A percentile compares a stretch with the other conserved stretches of the same genome.
phyloP scores from a whole-genome alignment of 768 basidiomycete genomes.

The Boletellus emodensis region DNA sequence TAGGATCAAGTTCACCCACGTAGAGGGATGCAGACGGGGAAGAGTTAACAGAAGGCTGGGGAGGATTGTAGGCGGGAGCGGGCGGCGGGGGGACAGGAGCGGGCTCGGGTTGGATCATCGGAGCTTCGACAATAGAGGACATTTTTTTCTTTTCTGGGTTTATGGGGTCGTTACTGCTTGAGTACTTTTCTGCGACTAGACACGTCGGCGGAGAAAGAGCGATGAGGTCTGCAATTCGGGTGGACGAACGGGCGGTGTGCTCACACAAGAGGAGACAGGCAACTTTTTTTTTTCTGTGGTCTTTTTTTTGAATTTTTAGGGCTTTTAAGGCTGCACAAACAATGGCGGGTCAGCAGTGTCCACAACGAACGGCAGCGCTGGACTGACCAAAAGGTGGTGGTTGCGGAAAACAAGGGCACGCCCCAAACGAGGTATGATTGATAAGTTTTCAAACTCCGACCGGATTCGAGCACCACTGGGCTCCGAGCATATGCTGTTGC shows the following conservation, averaged over 20 bases:
- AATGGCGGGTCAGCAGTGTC: conserved; percentile 16
- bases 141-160: conserved; percentile 43
- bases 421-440: conserved; percentile 20
- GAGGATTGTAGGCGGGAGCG: conserved; percentile 56
- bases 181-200: conserved; percentile 72
- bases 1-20: conserved; percentile 97
- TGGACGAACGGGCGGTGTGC: conserved; percentile 24
- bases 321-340: conserved; percentile 52
- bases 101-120: conserved; percentile 49
- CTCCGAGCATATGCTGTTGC: too few relatives aligned
- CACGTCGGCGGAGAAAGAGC: conserved; percentile 8
- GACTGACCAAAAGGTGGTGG: conserved; percentile 64
- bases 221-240: conserved; percentile 13
- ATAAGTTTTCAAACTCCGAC: conserved; percentile 42
- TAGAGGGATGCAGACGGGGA: conserved; percentile 92
- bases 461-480: conserved; percentile 6
- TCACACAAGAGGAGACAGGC: conserved; percentile 69
- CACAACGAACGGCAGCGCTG: conserved; percentile 15
- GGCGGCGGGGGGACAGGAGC: conserved; percentile 40
- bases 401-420: conserved; percentile 44
- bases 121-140: conserved; percentile 58
- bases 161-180: conserved; percentile 90
- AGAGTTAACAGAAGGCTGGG: conserved; percentile 49
- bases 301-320: conserved; percentile 57
- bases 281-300: conserved; percentile 69